Evolutionary conservation across 169 alveolate species (phyloP).

Genomic region (Eimeria maxima): DNA sequence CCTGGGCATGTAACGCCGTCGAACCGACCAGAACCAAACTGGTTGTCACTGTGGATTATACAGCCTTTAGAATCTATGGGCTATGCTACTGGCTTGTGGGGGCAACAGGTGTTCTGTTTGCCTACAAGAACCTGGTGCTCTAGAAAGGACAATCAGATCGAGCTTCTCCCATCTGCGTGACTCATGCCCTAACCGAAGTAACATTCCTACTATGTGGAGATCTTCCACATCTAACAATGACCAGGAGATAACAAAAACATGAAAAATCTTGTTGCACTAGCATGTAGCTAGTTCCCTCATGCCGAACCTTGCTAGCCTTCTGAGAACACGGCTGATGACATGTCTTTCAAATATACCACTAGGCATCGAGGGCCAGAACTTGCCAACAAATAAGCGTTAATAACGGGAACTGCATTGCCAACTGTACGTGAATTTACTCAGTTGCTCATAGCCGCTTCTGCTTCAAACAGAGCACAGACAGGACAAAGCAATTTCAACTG

Average conservation of each 20-base stretch:
- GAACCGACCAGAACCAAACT: background rate
- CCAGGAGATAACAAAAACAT: background rate
- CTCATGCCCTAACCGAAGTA: background rate
- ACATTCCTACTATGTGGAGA: background rate
- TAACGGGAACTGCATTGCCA: background rate
- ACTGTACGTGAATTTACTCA: background rate
- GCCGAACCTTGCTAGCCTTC: background rate
- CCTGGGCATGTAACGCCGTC: background rate
- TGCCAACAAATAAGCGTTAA: too few species aligned
- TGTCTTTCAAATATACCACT: background rate
- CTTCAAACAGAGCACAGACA: background rate
- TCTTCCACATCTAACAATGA: background rate
- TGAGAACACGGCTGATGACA: background rate
- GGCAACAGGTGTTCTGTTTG: background rate
- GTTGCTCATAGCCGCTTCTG: background rate
- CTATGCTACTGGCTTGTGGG: background rate
- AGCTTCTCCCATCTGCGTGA: background rate
- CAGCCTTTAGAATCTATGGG: background rate
- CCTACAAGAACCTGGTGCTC: background rate
- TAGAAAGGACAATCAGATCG: background rate
- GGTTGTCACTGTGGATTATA: too few species aligned
- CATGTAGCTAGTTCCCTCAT: background rate
- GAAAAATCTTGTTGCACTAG: background rate
- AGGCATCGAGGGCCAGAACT: background rate
- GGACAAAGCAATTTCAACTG: background rate